Percentiles rank a stretch among this genome's conserved stretches.
Conservation (phyloP, 495 filamentous ascomycete species). For the Aspergillus bertholletiae region DNA sequence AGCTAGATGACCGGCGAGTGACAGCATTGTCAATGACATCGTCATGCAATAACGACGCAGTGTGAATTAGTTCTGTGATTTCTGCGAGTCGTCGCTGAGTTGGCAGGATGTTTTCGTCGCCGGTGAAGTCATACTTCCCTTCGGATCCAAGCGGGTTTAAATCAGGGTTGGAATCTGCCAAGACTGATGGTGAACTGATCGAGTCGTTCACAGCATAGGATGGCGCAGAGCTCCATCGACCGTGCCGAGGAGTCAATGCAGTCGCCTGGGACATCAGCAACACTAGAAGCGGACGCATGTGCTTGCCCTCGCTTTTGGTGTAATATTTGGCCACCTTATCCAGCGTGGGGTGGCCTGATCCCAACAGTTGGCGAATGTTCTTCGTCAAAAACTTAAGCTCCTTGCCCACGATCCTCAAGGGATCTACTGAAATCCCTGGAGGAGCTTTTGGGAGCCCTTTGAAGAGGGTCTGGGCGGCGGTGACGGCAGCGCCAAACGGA, state of each 20-base stretch:
- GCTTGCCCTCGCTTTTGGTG: constrained; percentile 93
- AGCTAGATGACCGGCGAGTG: constrained; percentile 75
- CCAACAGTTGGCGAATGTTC: constrained; percentile 82
- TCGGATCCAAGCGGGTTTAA: constrained; percentile 52
- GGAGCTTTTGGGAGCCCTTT: constrained; percentile 61
- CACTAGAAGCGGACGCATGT: constrained; percentile 89
- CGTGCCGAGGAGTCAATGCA: constrained; percentile 66
- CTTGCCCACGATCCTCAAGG: constrained; percentile 79
- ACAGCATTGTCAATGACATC: constrained; percentile 94
- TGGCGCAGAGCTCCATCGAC: constrained; percentile 32
- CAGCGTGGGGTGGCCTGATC: constrained; percentile 87
- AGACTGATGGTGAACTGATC: constrained; percentile 69
- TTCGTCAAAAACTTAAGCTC: constrained; percentile 92
- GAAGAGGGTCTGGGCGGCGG: constrained; percentile 74
- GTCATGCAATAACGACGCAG: constrained; percentile 93
- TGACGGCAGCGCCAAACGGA: constrained; percentile 65
- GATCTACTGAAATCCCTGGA: constrained; percentile 64
- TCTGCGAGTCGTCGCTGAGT: constrained; percentile 92
- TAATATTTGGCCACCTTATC: constrained; percentile 98
- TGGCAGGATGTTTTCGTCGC: constrained; percentile 76
- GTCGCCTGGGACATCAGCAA: constrained; percentile 95
- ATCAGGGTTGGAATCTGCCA: constrained; percentile 80
- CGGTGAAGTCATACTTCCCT: constrained; percentile 39
- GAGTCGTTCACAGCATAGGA: constrained; percentile 63
- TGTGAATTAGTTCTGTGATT: constrained; percentile 96